These are phyloP conservation scores for Isabelozyma rhagii DNA, from an alignment of 805 yeast species.

Conservation along the genomic window DNA sequence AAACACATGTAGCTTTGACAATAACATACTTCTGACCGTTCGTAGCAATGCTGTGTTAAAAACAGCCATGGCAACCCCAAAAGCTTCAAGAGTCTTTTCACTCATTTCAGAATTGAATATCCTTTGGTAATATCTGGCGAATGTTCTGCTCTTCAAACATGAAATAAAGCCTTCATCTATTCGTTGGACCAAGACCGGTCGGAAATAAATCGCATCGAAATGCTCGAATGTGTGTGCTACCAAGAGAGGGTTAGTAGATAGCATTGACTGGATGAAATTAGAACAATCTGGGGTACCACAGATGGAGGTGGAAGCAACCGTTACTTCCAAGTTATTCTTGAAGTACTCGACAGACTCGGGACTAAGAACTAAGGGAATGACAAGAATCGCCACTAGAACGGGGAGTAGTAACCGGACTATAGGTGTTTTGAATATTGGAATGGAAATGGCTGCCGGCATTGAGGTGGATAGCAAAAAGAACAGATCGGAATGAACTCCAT, in stretches of 20 bases:
- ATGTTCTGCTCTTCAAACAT: not conserved
- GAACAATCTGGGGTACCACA: constrained; percentile 7
- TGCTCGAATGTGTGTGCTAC: constrained; percentile 8
- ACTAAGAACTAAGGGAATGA: constrained; percentile 9
- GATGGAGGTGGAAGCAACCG: constrained; percentile 9
- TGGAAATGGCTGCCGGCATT: not conserved
- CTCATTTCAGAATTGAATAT: not conserved
- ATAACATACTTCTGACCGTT: constrained; percentile 4
- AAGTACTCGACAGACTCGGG: constrained; percentile 11
- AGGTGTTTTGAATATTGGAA: no score
- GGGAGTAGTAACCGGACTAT: constrained; percentile 4
- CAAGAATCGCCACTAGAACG: constrained; percentile 4
- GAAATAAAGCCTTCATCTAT: constrained; percentile 5
- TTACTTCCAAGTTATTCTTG: constrained; percentile 9
- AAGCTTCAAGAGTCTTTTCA: not conserved
- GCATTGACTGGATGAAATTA: not conserved
- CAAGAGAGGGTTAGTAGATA: constrained; percentile 1
- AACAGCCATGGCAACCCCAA: constrained; percentile 10
- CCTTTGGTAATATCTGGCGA: not conserved
- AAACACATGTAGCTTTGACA: not conserved
- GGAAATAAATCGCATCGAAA: constrained; percentile 15
- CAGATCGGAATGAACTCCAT: not conserved
- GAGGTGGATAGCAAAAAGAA: not conserved
- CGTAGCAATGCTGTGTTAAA: constrained; percentile 13
- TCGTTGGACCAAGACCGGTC: constrained; percentile 8